Conservation (phyloP, 208 protist species). For the Porcisia hertigi region DNA sequence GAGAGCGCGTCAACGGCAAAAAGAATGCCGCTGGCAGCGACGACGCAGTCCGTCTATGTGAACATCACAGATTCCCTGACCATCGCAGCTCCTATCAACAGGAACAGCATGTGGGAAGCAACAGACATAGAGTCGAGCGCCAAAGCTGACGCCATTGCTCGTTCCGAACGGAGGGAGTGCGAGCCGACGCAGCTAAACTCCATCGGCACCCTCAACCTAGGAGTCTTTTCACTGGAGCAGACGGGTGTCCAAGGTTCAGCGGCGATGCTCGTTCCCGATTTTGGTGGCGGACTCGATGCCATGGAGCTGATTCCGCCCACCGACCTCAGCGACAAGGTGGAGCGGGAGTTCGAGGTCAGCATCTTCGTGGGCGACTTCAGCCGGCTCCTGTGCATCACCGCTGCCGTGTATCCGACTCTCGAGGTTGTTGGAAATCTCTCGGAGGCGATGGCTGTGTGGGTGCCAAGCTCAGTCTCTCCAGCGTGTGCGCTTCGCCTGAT, state of each 20-base stretch:
- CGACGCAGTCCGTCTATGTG: slow-evolving; percentile 11
- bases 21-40: background rate
- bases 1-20: background rate
- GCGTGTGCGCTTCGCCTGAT: slow-evolving; percentile 23
- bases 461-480: slow-evolving; percentile 17
- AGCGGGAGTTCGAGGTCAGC: slow-evolving; percentile 9
- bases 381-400: slow-evolving; percentile 13
- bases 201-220: slow-evolving; percentile 20
- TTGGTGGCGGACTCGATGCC: background rate
- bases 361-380: slow-evolving; percentile 30
- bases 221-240: slow-evolving; percentile 14
- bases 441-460: slow-evolving; percentile 3
- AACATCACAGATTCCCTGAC: background rate
- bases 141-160: background rate
- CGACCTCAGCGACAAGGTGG: slow-evolving; percentile 21
- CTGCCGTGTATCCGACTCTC: slow-evolving; percentile 17
- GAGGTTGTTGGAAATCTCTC: slow-evolving; percentile 13
- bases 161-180: background rate
- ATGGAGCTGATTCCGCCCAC: background rate
- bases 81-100: background rate
- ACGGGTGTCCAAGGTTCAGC: background rate
- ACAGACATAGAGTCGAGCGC: too few species aligned
- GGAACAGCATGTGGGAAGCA: background rate
- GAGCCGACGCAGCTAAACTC: slow-evolving; percentile 11
- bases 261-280: background rate